These are phyloP conservation scores for Blastosporella zonata DNA, from an alignment of 1,284 basidiomycete species.

Conservation along the genomic window DNA sequence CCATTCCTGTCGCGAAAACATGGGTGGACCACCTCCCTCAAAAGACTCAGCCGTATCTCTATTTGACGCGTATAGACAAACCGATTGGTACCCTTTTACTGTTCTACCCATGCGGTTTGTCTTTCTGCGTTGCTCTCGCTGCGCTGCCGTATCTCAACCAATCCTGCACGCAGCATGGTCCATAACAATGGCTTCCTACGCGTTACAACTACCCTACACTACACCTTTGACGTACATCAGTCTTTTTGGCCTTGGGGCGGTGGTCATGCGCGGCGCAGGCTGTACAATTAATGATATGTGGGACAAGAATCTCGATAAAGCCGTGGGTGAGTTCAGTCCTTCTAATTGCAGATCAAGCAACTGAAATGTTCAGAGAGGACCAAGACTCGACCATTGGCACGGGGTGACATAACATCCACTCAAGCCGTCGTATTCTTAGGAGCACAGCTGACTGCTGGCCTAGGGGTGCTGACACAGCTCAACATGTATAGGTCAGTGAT, in stretches of 20 bases:
- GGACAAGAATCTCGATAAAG: constrained; percentile 89
- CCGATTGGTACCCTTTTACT: constrained; percentile 92
- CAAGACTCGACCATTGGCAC: constrained; percentile 63
- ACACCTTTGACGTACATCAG: constrained; percentile 73
- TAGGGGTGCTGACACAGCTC: constrained; percentile 89
- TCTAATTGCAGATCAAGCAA: background rate
- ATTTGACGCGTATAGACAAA: constrained; percentile 89
- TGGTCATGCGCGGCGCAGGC: constrained; percentile 97
- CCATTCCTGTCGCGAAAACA: constrained; percentile 29
- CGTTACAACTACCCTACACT: constrained; percentile 60
- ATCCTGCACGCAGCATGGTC: constrained; percentile 73
- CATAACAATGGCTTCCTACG: constrained; percentile 91
- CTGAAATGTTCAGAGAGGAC: constrained; percentile 35
- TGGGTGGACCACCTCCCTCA: constrained; percentile 71
- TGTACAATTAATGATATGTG: constrained; percentile 99
- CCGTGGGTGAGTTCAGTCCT: constrained; percentile 73
- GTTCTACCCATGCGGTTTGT: constrained; percentile 90
- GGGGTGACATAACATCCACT: constrained; percentile 74
- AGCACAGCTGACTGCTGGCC: constrained; percentile 78
- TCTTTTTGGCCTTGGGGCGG: constrained; percentile 87
- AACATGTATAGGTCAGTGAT: constrained; percentile 86
- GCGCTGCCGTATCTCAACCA: constrained; percentile 4
- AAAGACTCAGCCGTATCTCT: constrained; percentile 73
- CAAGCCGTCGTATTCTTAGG: constrained; percentile 86
- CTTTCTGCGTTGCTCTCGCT: background rate